Base-by-base conservation (phyloP, 2,329 filamentous ascomycete genomes). In the Zasmidium cellare region DNA sequence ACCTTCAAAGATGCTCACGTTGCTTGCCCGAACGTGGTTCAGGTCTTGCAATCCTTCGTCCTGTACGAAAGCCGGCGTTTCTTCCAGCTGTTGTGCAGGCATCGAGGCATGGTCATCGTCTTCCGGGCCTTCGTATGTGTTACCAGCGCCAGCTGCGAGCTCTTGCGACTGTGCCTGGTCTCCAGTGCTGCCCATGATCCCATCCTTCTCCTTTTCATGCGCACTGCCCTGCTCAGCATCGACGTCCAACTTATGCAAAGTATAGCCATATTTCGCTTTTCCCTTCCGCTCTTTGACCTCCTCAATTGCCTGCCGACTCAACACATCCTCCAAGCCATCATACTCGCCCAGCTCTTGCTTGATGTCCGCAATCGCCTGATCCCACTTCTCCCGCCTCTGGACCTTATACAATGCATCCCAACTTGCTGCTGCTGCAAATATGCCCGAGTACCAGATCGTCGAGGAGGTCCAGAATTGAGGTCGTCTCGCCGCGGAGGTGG, bases 371-470 rank as follows among this genome's bases (percentile, higher is more conserved):
- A 90, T 82, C 57, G 83, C 82, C 19, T 74, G 70, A 55, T 91
- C 86, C 76, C 89, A 84, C 62, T 87, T 81, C 60, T 78, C 78
- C 48, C 82, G 79, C 61, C 84, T 79, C 44, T 77, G 76, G 54
- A 84, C 79, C 69, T 90, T 90, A 25, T 75, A 71, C 24, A 79
- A 76, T 5, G 83, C 82, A 70, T 91, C 88, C 25, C 83, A 76
- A 2, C 88, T 76, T 11, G 86, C 81, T 1, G 86, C 87, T 1
- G 84, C 83, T 3, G 85, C 87, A 67, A 89, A 83, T 54, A 88
- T 82, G 31, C 85, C 84, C 23, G 87, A 87, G 68, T 90, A 90
- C 70, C 82, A 83, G 41, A 87, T 83, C 22, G 87, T 89, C 31
- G 75, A 75, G 2, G 69, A 87, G 80, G 59, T 86, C 62, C 74